Percentiles rank a stretch among this genome's conserved stretches.
These are phyloP conservation scores for Pneumocystis wakefieldiae DNA, from an alignment of 1,139 yeast species.

Conservation along the genomic window DNA sequence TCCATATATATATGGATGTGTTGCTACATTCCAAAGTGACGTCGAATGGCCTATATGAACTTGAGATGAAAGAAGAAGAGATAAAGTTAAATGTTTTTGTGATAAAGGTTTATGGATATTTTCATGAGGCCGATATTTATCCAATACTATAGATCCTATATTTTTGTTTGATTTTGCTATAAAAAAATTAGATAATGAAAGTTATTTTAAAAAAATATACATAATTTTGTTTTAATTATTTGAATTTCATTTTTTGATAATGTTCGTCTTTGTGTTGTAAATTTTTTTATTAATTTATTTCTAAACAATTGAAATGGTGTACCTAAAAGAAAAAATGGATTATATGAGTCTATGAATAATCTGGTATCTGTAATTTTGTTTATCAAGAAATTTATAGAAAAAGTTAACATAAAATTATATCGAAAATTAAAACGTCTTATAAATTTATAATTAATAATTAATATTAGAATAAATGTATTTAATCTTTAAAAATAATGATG, in stretches of 20 bases:
- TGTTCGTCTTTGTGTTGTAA: neutral
- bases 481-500: neutral
- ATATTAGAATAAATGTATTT: neutral
- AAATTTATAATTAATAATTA: neutral
- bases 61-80: constrained; percentile 75
- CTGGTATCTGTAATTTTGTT: neutral
- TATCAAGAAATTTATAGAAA: neutral
- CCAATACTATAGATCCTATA: neutral
- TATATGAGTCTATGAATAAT: neutral
- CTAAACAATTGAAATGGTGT: neutral
- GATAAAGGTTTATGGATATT: neutral
- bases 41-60: constrained; percentile 88
- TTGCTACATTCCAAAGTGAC: constrained; percentile 51
- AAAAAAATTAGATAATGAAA: neutral
- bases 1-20: constrained; percentile 61
- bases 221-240: neutral
- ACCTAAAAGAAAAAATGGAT: neutral
- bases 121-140: neutral
- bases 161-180: neutral
- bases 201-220: neutral
- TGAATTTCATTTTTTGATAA: neutral
- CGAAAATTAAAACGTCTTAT: neutral
- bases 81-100: constrained; percentile 27
- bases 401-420: neutral
- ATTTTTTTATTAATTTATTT: neutral